These are phyloP conservation scores for Protostelium mycophagum DNA, from an alignment of 78 protist genomes.

Conservation along the genomic window DNA sequence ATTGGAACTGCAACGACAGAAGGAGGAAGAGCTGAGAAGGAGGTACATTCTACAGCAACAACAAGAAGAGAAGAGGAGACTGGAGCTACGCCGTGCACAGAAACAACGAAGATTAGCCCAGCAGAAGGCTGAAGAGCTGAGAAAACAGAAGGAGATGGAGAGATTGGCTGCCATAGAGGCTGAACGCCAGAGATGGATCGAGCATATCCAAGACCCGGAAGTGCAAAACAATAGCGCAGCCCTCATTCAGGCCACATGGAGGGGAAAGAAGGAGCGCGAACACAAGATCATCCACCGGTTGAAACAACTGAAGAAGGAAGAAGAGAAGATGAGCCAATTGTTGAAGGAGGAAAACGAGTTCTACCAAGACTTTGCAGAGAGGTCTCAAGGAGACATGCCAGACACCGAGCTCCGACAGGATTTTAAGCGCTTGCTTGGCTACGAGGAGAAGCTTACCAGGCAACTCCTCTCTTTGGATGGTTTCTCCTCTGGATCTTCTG, in stretches of 20 bases:
- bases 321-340: not conserved
- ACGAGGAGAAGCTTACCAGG: not conserved
- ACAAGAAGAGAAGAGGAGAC: not conserved
- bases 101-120: too few species aligned
- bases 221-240: not conserved
- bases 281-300: not conserved
- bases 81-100: constrained; percentile 3
- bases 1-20: not conserved
- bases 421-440: not conserved
- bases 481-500: not conserved
- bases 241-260: not conserved
- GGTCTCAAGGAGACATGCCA: not conserved
- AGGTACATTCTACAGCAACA: not conserved
- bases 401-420: not conserved
- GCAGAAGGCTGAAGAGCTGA: not conserved
- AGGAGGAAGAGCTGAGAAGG: not conserved
- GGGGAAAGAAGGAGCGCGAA: not conserved
- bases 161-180: not conserved
- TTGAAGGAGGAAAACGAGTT: not conserved
- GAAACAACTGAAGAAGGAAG: not conserved
- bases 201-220: not conserved
- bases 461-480: not conserved
- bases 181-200: not conserved
- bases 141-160: not conserved
- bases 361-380: not conserved